These are phyloP conservation scores for Fomitopsis betulina DNA, from an alignment of 1,284 basidiomycete genomes.

Conservation along the genomic window DNA sequence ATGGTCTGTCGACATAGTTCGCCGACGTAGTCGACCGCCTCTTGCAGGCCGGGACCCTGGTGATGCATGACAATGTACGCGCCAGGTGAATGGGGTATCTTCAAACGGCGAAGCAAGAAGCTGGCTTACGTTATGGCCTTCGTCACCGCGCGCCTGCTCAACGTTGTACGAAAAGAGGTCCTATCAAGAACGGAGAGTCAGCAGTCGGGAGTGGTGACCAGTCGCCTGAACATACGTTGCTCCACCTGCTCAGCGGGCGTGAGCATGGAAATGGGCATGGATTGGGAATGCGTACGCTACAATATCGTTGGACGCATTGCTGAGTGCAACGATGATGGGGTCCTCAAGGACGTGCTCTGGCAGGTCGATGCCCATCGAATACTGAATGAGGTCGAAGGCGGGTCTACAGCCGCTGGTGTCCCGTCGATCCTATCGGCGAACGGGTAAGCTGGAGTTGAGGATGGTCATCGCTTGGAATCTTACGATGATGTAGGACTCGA, in stretches of 20 bases:
- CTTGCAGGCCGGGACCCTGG: slow-evolving; percentile 28
- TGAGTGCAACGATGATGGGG: slow-evolving; percentile 31
- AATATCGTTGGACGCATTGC: slow-evolving; percentile 35
- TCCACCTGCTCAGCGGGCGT: slow-evolving; percentile 22
- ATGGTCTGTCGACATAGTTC: slow-evolving; percentile 29
- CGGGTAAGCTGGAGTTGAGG: background rate
- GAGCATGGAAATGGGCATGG: background rate
- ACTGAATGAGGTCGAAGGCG: slow-evolving; percentile 37
- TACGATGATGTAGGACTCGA: slow-evolving; percentile 35
- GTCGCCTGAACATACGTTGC: slow-evolving; percentile 27
- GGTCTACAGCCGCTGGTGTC: slow-evolving; percentile 33
- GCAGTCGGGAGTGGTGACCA: background rate
- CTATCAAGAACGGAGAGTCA: slow-evolving; percentile 13
- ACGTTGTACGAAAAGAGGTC: slow-evolving; percentile 37
- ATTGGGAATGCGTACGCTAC: slow-evolving; percentile 24
- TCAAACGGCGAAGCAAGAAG: background rate
- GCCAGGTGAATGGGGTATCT: background rate
- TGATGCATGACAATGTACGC: slow-evolving; percentile 25
- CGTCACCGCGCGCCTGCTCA: slow-evolving; percentile 33
- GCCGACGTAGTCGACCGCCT: slow-evolving; percentile 32
- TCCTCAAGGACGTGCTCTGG: slow-evolving; percentile 34
- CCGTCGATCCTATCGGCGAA: slow-evolving; percentile 13
- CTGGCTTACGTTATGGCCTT: slow-evolving; percentile 27
- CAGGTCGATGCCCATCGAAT: slow-evolving; percentile 34
- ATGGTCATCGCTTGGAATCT: background rate